Percentiles rank a stretch among this genome's conserved stretches.
phyloP scores from a whole-genome alignment of 768 basidiomycete species.

The Trametes gibbosa region DNA sequence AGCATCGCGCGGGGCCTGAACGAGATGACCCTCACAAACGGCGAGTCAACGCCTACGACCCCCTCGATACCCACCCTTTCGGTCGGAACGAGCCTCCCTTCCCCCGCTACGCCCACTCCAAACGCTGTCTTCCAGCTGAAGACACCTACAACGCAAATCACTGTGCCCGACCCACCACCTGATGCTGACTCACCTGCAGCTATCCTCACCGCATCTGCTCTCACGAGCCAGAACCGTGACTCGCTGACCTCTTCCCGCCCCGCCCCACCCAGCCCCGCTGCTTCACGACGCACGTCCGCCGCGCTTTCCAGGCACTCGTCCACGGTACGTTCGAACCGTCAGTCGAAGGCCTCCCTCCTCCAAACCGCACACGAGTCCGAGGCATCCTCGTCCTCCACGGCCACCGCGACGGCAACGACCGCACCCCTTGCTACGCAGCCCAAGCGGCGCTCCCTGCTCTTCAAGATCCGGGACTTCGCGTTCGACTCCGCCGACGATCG shows the following conservation, averaged over 20 bases:
- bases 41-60: constrained; percentile 12
- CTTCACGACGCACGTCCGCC: constrained; percentile 44
- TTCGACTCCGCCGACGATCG: constrained; percentile 42
- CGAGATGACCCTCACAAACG: constrained; percentile 10
- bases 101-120: constrained; percentile 24
- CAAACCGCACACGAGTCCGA: constrained; percentile 39
- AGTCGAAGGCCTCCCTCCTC: constrained; percentile 35
- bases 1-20: constrained; percentile 20
- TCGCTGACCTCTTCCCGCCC: constrained; percentile 51
- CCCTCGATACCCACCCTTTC: constrained; percentile 9
- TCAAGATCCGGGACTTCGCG: constrained; percentile 52
- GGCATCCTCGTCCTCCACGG: constrained; percentile 26
- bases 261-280: constrained; percentile 58
- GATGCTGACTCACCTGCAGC: constrained; percentile 8
- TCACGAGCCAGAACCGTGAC: constrained; percentile 30
- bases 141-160: constrained; percentile 22
- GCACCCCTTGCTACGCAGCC: constrained; percentile 5
- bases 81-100: neutral
- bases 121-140: constrained; percentile 17
- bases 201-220: constrained; percentile 26
- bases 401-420: constrained; percentile 9
- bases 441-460: constrained; percentile 24
- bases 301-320: constrained; percentile 35
- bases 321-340: constrained; percentile 31
- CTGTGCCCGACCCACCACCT: constrained; percentile 24